phyloP scores from a whole-genome alignment of 306 rosid genomes.

The Cercis canadensis region DNA sequence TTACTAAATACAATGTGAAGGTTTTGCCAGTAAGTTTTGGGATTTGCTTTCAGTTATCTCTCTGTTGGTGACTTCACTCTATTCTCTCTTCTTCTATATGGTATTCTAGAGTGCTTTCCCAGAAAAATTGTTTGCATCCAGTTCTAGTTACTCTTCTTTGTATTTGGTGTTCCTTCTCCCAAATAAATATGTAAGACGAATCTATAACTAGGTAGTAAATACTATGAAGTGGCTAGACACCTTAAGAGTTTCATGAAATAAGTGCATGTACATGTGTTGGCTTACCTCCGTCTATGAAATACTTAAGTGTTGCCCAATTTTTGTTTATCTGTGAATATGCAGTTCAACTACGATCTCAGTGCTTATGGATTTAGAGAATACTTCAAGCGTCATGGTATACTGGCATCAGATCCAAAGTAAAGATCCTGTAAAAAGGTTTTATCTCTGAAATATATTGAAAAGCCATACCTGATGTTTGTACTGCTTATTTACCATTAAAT shows the following conservation, averaged over 20 bases:
- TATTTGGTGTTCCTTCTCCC: neutral
- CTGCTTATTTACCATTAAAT: too few species aligned
- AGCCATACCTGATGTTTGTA: neutral
- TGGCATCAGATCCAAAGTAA: conserved; percentile 53
- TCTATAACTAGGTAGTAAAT: conserved; percentile 8
- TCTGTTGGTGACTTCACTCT: too few species aligned
- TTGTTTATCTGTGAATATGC: conserved; percentile 42
- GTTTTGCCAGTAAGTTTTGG: conserved; percentile 82
- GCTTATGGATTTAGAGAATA: conserved; percentile 90
- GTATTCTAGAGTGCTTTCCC: too few species aligned
- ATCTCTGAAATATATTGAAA: conserved; percentile 1
- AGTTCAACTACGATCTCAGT: conserved; percentile 80
- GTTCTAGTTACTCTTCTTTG: neutral
- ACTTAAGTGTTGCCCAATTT: neutral
- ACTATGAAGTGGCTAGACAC: conserved; percentile 2
- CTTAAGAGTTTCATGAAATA: neutral
- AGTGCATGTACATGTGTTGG: neutral
- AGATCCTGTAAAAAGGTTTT: conserved; percentile 20
- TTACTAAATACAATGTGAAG: conserved; percentile 81
- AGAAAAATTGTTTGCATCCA: neutral
- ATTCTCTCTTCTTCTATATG: neutral
- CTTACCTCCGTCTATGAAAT: neutral
- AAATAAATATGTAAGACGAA: neutral
- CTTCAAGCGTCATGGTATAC: conserved; percentile 77
- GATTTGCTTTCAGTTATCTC: neutral